Base-by-base conservation (phyloP, 2,329 filamentous ascomycete species). In the Talaromyces amestolkiae region DNA sequence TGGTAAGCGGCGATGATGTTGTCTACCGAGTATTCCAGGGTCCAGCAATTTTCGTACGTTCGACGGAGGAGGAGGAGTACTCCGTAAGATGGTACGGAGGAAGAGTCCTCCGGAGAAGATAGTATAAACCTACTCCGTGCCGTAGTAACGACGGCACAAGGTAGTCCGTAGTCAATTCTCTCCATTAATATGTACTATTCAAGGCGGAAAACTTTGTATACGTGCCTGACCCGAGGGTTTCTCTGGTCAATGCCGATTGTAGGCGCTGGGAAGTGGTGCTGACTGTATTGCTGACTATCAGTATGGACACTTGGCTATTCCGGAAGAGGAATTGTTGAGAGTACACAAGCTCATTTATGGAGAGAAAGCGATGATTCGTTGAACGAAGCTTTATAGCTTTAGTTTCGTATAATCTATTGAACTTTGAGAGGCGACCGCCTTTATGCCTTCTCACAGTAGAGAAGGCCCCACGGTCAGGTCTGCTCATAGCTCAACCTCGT, bases 261-360 rank as follows among this genome's bases (percentile, higher is more conserved):
- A n/a, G 49, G 27, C 49, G 49, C 49, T 2, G 3, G 24, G 2
- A 49, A 27, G 5, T 43, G 41, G 45, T 49, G 45, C 45, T 49
- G 22, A 49, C 45, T 49, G 47, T 53, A 17, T 10, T 54, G 51
- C 51, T 35, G 51, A 54, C n/a, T 54, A 31, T 54, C 22, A 17
- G 35, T 31, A 31, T 6, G 10, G 10, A 11, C 27, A 22, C 1
- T 3, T 47, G 5, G 58, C 58, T 60, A 60, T 39, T 35, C 58
- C 27, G 9, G 27, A 33, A 60, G 7, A 35, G 58, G 41, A 47
- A 47, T 35, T 60, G 58, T 47, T 60, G 58, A 60, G 39, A 33
- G 17, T 27, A 47, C 35, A 60, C 41, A 35, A 43, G 17, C 8
- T 33, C 19, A 5, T 15, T 13, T 3, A 17, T 19, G 17, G 15